phyloP scores from a whole-genome alignment of 192 early-diverging fungal species.

The Glomus cerebriforme region DNA sequence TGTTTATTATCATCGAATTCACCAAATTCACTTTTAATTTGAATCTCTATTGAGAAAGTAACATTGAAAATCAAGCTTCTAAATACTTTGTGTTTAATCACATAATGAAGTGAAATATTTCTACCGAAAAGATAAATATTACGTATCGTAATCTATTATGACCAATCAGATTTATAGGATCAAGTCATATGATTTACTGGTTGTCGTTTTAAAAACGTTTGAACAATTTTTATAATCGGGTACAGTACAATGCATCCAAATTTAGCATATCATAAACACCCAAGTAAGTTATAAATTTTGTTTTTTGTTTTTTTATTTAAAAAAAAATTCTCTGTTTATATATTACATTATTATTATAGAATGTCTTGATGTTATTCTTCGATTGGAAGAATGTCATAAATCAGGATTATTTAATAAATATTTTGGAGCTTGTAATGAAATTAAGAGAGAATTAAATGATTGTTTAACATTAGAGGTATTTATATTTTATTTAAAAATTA shows the following conservation, averaged over 20 bases:
- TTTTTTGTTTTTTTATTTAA: not conserved
- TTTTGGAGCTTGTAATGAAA: constrained; percentile 53
- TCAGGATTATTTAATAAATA: constrained; percentile 51
- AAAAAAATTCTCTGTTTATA: not conserved
- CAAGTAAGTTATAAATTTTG: constrained; percentile 17
- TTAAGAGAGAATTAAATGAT: constrained; percentile 52
- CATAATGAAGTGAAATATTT: no score
- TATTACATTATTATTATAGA: constrained; percentile 1
- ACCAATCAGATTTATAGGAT: no score
- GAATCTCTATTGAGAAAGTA: no score
- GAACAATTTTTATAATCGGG: no score
- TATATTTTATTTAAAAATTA: constrained; percentile 2
- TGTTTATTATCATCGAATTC: no score
- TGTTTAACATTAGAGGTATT: constrained; percentile 55
- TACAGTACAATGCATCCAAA: constrained; percentile 48
- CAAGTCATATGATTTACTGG: no score
- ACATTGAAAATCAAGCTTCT: no score
- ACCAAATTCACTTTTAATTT: no score
- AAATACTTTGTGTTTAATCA: no score
- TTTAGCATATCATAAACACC: constrained; percentile 42
- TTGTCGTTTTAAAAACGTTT: no score
- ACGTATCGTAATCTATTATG: no score
- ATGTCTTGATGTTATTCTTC: constrained; percentile 54
- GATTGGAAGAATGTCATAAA: constrained; percentile 55
- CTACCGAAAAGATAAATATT: no score